Conservation (phyloP, 1,284 basidiomycete genomes). For the Malassezia cuniculi region DNA sequence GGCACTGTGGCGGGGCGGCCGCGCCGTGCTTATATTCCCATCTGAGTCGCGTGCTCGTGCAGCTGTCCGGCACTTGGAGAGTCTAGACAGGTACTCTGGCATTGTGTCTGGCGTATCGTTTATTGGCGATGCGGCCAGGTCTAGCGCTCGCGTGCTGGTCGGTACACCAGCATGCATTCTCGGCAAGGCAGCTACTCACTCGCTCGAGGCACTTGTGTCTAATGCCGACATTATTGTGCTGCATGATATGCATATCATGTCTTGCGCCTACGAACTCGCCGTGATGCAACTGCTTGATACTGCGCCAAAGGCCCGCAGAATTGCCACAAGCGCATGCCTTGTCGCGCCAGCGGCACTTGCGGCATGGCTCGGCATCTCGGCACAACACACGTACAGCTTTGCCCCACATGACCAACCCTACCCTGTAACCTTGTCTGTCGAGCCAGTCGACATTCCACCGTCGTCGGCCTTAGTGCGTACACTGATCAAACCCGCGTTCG, state of each 20-base stretch:
- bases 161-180: conserved; percentile 13
- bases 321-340: conserved; percentile 68
- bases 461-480: conserved; percentile 75
- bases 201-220: no score
- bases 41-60: no score
- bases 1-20: conserved; percentile 57
- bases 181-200: no score
- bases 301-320: conserved; percentile 50
- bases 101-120: neutral
- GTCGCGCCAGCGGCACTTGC: conserved; percentile 68
- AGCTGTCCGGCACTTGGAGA: conserved; percentile 10
- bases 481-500: conserved; percentile 81
- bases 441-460: conserved; percentile 73
- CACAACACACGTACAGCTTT: conserved; percentile 62
- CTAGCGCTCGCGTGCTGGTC: conserved; percentile 1
- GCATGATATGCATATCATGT: conserved; percentile 75
- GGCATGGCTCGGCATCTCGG: conserved; percentile 66
- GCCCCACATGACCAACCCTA: conserved; percentile 70
- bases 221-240: conserved; percentile 57
- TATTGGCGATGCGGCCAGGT: neutral
- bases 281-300: conserved; percentile 49
- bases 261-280: conserved; percentile 68
- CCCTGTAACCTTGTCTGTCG: conserved; percentile 57
- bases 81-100: conserved; percentile 9
- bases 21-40: conserved; percentile 1